Base-by-base conservation (phyloP, 2,329 filamentous ascomycete genomes). In the Geosmithia morbida region DNA sequence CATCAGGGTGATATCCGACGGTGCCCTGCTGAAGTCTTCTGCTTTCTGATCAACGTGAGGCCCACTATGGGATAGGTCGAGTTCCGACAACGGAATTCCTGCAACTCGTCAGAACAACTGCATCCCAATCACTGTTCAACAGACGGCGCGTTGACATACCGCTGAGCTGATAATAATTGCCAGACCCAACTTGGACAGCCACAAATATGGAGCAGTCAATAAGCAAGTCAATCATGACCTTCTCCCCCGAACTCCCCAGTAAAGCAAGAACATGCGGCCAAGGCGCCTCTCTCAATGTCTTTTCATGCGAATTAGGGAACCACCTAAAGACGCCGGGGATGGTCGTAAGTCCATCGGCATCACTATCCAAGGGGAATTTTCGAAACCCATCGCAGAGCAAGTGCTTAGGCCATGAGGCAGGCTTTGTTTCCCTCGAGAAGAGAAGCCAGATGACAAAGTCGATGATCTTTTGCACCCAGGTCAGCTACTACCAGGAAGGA, bases 301-400 rank as follows among this genome's bases (percentile, higher is more conserved):
- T 68, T 14, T 85, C 81, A 61, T 86, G 78, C 37, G 74, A 74
- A 56, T 95, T 96, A 1, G 76, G 75, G 53, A 80, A 77, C 7
- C 73, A 66, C 11, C 70, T 71, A 49, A 75, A 73, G 7, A 94
- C 57, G 0, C 84, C 87, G 0, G 80, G 82, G 41, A 92, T 81
- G 7, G 55, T 60, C 33, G 68, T 69, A 8, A 51, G 51, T 1
- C 48, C 50, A 13, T 60, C 53, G 6, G 57, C 56, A 6, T 52
- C 56, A 8, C 22, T 8, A 22, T 60, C 63, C 30, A 54, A 58
- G 33, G 54, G 53, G 22, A 65, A 59, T 53, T 72, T 77, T 55
- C 83, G 78, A 55, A 82, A 94, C 20, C 90, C 90, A 68, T 94
- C 83, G 54, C 87, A 89, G 4, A 98, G 74, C 5, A 95, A 57